phyloP scores from a whole-genome alignment of 768 basidiomycete species.

The Phaeotremella skinneri region DNA sequence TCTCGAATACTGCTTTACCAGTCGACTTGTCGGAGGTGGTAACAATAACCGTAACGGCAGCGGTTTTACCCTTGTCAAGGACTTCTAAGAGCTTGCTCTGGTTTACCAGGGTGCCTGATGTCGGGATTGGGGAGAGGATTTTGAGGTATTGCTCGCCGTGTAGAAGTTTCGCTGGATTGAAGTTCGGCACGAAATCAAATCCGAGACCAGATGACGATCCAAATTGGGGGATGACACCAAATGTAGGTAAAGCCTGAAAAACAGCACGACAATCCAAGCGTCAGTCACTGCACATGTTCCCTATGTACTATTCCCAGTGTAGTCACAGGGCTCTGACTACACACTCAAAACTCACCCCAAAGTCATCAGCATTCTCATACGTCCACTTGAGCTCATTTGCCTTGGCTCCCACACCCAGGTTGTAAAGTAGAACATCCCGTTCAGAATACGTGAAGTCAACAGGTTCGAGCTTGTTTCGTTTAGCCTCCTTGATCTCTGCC shows the following conservation, averaged over 20 bases:
- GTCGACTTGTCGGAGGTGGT: constrained; percentile 75
- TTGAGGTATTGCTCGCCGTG: constrained; percentile 95
- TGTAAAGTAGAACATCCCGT: constrained; percentile 90
- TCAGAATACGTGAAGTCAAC: constrained; percentile 74
- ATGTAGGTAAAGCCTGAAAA: constrained; percentile 73
- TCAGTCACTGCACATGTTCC: neutral
- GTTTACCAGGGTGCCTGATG: constrained; percentile 73
- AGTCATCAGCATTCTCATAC: constrained; percentile 83
- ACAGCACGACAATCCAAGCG: neutral
- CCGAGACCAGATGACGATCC: constrained; percentile 64
- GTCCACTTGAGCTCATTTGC: constrained; percentile 89
- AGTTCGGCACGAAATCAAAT: constrained; percentile 80
- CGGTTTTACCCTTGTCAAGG: constrained; percentile 74
- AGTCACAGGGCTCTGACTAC: neutral
- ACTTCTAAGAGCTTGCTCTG: constrained; percentile 63
- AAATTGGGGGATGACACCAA: constrained; percentile 93
- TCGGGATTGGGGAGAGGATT: constrained; percentile 82
- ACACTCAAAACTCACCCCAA: constrained; percentile 53
- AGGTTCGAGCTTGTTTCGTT: constrained; percentile 58
- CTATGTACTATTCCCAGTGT: too few species aligned
- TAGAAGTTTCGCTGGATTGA: constrained; percentile 91
- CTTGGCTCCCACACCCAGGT: constrained; percentile 89
- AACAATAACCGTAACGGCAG: constrained; percentile 74
- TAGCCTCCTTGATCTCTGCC: constrained; percentile 74
- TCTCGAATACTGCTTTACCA: constrained; percentile 83